Conservation (phyloP, 306 rosid genomes). For the Prunus kanzakura region DNA sequence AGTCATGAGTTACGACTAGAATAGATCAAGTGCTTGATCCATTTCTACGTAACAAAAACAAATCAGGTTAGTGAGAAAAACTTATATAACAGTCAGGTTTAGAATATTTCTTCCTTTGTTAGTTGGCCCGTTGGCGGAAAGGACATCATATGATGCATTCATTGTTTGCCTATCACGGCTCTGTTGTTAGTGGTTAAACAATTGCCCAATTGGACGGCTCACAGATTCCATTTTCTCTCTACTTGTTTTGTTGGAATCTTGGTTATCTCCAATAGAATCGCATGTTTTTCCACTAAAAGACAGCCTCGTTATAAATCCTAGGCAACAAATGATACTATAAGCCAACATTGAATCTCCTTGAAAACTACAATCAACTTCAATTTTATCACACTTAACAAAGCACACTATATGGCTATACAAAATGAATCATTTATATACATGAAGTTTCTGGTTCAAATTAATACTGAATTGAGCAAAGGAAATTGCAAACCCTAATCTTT, state of each 20-base stretch:
- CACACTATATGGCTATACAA: not conserved
- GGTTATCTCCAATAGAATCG: slow-evolving; percentile 11
- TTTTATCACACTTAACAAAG: slow-evolving; percentile 9
- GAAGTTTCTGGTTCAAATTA: no score
- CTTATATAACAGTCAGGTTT: no score
- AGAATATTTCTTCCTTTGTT: no score
- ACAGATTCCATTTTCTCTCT: not conserved
- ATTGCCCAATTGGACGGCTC: not conserved
- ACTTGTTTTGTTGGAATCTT: not conserved
- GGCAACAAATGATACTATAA: slow-evolving; percentile 8
- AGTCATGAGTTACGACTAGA: no score
- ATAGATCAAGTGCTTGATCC: no score
- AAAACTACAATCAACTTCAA: not conserved
- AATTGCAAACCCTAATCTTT: not conserved
- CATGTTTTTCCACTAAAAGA: slow-evolving; percentile 2
- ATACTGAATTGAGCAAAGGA: no score
- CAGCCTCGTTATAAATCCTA: not conserved
- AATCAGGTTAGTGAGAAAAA: no score
- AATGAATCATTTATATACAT: not conserved
- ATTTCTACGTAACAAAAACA: no score
- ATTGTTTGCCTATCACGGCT: not conserved
- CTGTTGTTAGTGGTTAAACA: not conserved
- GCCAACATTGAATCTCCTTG: slow-evolving; percentile 3
- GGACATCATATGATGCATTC: no score
- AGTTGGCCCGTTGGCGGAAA: no score